A percentile compares a stretch with the other conserved stretches of the same genome.
Conservation (phyloP, 192 early-diverging fungal species). For the Entrophospora sp. region DNA sequence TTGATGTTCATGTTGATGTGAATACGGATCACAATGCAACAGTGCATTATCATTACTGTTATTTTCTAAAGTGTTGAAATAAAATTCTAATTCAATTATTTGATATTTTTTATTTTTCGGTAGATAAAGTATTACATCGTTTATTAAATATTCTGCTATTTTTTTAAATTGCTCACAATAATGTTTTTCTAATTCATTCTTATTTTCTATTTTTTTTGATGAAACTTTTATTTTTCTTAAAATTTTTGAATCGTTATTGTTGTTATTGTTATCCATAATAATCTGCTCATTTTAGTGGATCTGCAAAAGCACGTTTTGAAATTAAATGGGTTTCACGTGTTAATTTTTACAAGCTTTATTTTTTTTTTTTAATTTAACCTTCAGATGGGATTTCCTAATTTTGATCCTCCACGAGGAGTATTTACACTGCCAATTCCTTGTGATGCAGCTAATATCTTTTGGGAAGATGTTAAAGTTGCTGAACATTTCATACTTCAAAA, state of each 20-base stretch:
- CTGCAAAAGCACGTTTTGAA: too few species aligned
- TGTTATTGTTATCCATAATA: too few species aligned
- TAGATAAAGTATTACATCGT: conserved; percentile 18
- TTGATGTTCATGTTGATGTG: conserved; percentile 25
- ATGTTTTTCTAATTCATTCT: too few species aligned
- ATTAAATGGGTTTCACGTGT: too few species aligned
- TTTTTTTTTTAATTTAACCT: too few species aligned
- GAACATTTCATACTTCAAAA: conserved; percentile 64
- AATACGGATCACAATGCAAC: conserved; percentile 22
- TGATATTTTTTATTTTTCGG: conserved; percentile 19
- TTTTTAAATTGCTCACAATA: background rate
- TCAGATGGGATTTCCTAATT: background rate
- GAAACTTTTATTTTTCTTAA: too few species aligned
- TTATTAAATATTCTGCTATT: conserved; percentile 23
- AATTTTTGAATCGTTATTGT: too few species aligned
- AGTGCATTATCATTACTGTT: conserved; percentile 15
- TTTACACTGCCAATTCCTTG: conserved; percentile 47
- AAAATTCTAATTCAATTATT: conserved; percentile 28
- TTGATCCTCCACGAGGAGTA: conserved; percentile 32
- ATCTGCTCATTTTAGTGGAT: too few species aligned
- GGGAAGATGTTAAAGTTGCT: conserved; percentile 53
- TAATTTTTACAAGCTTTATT: too few species aligned
- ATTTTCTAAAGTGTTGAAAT: too few species aligned
- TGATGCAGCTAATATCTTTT: conserved; percentile 55
- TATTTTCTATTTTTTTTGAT: too few species aligned